These are phyloP conservation scores for Aureobasidium sp. DNA, from an alignment of 2,329 filamentous ascomycete species.

Conservation along the genomic window DNA sequence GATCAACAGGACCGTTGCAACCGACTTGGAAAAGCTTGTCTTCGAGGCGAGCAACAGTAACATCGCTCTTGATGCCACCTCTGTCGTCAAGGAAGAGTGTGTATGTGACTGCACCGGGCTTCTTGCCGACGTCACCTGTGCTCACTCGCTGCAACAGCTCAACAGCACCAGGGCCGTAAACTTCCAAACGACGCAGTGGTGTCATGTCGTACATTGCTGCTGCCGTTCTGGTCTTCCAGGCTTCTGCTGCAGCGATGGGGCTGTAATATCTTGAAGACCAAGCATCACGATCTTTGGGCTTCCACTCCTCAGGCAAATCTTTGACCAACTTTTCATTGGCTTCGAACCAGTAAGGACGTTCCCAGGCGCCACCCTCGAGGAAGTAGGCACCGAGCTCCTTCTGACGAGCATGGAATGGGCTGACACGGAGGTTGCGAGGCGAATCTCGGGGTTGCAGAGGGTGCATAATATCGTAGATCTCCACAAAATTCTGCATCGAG, in stretches of 20 bases:
- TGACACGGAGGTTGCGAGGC: slow-evolving; percentile 52
- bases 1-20: slow-evolving; percentile 50
- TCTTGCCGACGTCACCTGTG: slow-evolving; percentile 44
- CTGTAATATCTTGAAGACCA: slow-evolving; percentile 55
- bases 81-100: slow-evolving; percentile 49
- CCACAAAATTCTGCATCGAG: slow-evolving; percentile 51
- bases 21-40: slow-evolving; percentile 49
- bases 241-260: slow-evolving; percentile 53
- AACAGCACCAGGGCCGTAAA: slow-evolving; percentile 51
- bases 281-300: slow-evolving; percentile 48
- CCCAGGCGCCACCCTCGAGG: slow-evolving; percentile 55
- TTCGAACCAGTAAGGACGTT: slow-evolving; percentile 57
- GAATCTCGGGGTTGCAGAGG: slow-evolving; percentile 52
- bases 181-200: slow-evolving; percentile 51
- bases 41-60: slow-evolving; percentile 49
- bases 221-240: slow-evolving; percentile 58
- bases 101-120: slow-evolving; percentile 48
- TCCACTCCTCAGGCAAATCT: slow-evolving; percentile 48
- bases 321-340: slow-evolving; percentile 47
- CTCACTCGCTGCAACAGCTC: slow-evolving; percentile 49
- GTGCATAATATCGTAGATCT: slow-evolving; percentile 59
- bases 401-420: slow-evolving; percentile 52
- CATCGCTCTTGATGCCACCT: slow-evolving; percentile 51
- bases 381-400: slow-evolving; percentile 52
- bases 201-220: slow-evolving; percentile 59